Evolutionary conservation across 2,329 filamentous ascomycete genomes (phyloP), one percentile per base, ranked within the genome.

Genomic region (Elsinoe ampelina): DNA sequence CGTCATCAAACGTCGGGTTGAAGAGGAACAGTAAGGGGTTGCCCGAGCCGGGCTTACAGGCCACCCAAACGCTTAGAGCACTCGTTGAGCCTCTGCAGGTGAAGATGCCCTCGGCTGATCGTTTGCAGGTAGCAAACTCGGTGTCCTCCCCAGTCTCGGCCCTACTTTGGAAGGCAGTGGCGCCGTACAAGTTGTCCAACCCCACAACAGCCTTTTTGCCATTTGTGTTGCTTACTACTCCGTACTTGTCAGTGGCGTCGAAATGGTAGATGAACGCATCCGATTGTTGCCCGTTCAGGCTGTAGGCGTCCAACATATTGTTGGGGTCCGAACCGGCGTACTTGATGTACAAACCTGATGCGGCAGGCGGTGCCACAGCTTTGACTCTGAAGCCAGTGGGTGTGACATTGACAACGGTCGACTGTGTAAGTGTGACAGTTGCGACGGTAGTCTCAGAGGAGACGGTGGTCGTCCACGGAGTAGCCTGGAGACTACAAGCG

Each of bases 381-480:
- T 52, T 52, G 48, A 52, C 26, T 15, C 32, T 32, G 34, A 52
- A 52, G 13, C 34, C 32, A 17, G 55, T 57, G 15, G 61, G 64
- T 60, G 34, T 55, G 58, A 41, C 61, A 59, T 47, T 66, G 60
- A 47, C 62, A 59, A 52, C 62, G 20, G 11, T 12, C 7, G 39
- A 34, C 38, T 35, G 22, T 30, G 39, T 54, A 10, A 39, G 38
- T 4, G 48, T 32, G 43, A 59, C 62, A 60, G 32, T 52, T 61
- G 43, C 58, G 60, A 54, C 66, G 58, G 48, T 62, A 60, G 52
- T 62, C 6, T 5, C n/a, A 12, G 34, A 26, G 38, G 34, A 55
- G 34, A 51, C n/a, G 6, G 60, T 60, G 32, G 34, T 42, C 8
- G 60, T 60, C 15, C 55, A 41, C 6, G 56, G 51, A 3, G 36